phyloP scores from a whole-genome alignment of 2,329 filamentous ascomycete species.

The Calonectria henricotiae region DNA sequence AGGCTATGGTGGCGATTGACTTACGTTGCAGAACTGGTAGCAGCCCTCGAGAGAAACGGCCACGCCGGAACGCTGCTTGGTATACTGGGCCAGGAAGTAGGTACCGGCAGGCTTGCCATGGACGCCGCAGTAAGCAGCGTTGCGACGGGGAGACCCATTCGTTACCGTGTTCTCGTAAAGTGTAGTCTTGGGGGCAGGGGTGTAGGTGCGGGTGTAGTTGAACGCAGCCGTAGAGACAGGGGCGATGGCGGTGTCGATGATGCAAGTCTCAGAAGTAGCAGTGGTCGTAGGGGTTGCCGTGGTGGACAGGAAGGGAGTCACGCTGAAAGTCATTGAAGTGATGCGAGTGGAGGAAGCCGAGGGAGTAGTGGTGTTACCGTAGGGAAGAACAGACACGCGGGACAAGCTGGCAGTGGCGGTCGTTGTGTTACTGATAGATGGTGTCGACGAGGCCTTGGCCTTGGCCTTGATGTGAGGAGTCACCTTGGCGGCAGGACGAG shows the following conservation, averaged over 20 bases:
- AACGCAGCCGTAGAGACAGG: constrained; percentile 53
- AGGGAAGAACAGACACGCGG: not conserved
- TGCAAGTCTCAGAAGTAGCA: constrained; percentile 31
- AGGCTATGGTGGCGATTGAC: constrained; percentile 16
- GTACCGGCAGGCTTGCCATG: constrained; percentile 57
- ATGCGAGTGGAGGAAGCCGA: constrained; percentile 36
- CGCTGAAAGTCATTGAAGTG: constrained; percentile 32
- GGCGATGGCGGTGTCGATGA: constrained; percentile 41
- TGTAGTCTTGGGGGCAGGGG: constrained; percentile 50
- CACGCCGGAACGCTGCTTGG: constrained; percentile 55
- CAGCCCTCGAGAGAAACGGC: constrained; percentile 61
- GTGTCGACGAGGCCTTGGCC: not conserved
- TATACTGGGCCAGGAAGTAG: constrained; percentile 61
- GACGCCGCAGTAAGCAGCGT: constrained; percentile 59
- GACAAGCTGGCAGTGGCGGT: constrained; percentile 31
- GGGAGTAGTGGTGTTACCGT: constrained; percentile 37
- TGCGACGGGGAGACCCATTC: constrained; percentile 54
- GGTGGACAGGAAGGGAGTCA: constrained; percentile 35
- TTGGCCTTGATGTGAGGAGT: constrained; percentile 1
- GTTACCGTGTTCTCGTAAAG: constrained; percentile 53
- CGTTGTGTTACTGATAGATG: constrained; percentile 40
- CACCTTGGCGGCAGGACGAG: not conserved
- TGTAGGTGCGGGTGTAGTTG: constrained; percentile 49
- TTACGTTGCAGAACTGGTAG: constrained; percentile 61
- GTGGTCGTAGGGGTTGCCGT: constrained; percentile 24